Evolutionary conservation across 2,329 filamentous ascomycete species (phyloP).

Genomic region (Rhytidhysteron rufulum): DNA sequence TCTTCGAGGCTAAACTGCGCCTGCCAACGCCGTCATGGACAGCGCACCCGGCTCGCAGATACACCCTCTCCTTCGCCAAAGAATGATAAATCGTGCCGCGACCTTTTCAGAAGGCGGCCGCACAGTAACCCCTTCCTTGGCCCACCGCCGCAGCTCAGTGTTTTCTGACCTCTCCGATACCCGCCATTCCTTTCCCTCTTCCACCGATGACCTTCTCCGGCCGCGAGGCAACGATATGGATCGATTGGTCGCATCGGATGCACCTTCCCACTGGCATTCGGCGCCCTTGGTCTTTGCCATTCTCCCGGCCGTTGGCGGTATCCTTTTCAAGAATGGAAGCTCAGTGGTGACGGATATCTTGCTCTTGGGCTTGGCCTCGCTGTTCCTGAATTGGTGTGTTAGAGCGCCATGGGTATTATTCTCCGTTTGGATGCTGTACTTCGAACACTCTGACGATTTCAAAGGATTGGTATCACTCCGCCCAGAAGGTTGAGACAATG

Average conservation of each 20-base stretch:
- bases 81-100: constrained; percentile 32
- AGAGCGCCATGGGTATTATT: constrained; percentile 91
- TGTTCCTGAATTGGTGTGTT: constrained; percentile 91
- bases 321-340: constrained; percentile 81
- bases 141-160: constrained; percentile 67
- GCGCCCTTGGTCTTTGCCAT: constrained; percentile 80
- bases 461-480: constrained; percentile 53
- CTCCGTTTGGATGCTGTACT: too few relatives aligned
- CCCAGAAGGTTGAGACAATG: constrained; percentile 34
- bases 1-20: constrained; percentile 1
- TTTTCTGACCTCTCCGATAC: constrained; percentile 76
- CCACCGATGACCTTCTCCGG: constrained; percentile 66
- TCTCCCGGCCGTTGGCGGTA: constrained; percentile 77
- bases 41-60: constrained; percentile 20
- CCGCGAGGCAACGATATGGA: constrained; percentile 33
- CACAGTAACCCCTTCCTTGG: constrained; percentile 12
- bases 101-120: constrained; percentile 29
- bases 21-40: constrained; percentile 20
- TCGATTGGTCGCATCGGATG: constrained; percentile 38
- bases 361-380: constrained; percentile 70
- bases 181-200: constrained; percentile 59
- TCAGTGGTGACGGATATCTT: constrained; percentile 81
- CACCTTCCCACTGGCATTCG: constrained; percentile 70
- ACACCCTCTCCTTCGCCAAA: constrained; percentile 28
- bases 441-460: too few relatives aligned